Base-by-base conservation (phyloP, 2,329 filamentous ascomycete species). In the Pyrenophora graminea region DNA sequence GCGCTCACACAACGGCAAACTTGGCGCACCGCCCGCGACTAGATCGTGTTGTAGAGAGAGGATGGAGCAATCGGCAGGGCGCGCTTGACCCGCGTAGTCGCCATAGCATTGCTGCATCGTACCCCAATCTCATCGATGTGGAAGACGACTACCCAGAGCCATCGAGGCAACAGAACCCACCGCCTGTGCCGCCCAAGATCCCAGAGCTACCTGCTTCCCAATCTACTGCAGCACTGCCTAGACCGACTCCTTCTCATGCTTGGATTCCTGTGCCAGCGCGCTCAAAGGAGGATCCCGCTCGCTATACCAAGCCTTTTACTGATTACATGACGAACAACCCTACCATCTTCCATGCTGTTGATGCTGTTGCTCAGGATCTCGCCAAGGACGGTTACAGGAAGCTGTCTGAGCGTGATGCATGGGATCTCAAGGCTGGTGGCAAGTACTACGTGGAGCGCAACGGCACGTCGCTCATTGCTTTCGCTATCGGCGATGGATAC, bases 381-480 rank as follows among this genome's bases (percentile, higher is more conserved):
- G 79, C 82, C 56, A 80, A 84, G 33, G 79, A 84, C 32, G 93
- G 91, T 38, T 99, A 89, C 75, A 82, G 80, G 53, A 86, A 89
- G 83, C 81, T 92, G n/a, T 87, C 87, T 6, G 84, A 93, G 68
- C 86, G 93, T 40, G 86, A 92, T 55, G 79, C 82, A 52, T 99
- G 94, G 94, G 85, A 88, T 68, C 79, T 97, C 48, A 77, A 88
- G 69, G 79, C 83, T 13, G 91, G 91, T 50, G 92, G 91, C 45
- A 95, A 94, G 75, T 97, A 97, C 81, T 97, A 87, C 71, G 83
- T 87, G 21, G 88, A 87, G 18, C 87, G 93, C 53, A 97, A 97
- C 67, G 90, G 89, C 45, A 92, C 87, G 71, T 88, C 90, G 34
- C 74, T 96, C 58, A 90, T 96, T 64, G 89, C 91, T 6, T 97